Percentiles rank a stretch among this genome's conserved stretches.
These are phyloP conservation scores for Schizochytrium sp. DNA, from an alignment of 108 stramenopile genomes.

Conservation along the genomic window DNA sequence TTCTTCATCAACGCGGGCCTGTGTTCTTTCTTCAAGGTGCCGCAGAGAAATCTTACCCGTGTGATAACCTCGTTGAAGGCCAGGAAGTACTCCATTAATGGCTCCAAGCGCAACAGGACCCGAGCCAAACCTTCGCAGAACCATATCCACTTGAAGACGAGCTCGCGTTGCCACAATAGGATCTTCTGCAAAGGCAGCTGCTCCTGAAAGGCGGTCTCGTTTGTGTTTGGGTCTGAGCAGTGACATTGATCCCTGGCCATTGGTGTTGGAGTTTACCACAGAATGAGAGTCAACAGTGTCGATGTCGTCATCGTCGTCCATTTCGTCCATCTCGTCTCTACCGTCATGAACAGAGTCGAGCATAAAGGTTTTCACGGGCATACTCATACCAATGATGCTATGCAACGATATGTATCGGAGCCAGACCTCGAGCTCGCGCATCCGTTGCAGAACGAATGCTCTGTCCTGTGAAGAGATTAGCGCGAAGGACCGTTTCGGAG, in stretches of 20 bases:
- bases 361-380: conserved; percentile 1
- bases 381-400: conserved; percentile 10
- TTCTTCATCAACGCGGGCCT: background rate
- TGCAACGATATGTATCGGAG: conserved; percentile 26
- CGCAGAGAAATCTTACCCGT: conserved; percentile 2
- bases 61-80: background rate
- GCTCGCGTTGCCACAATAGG: conserved; percentile 38
- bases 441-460: background rate
- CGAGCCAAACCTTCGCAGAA: background rate
- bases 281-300: conserved; percentile 3
- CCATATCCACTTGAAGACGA: conserved; percentile 17
- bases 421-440: conserved; percentile 48
- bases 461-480: conserved; percentile 1
- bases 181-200: conserved; percentile 25
- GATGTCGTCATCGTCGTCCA: background rate
- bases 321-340: background rate
- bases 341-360: conserved; percentile 30
- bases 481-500: background rate
- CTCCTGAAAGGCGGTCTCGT: background rate
- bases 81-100: conserved; percentile 23
- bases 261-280: background rate
- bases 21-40: background rate
- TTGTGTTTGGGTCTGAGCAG: conserved; percentile 1
- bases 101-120: conserved; percentile 34
- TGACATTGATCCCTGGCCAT: background rate